Percentiles rank a stretch among this genome's conserved stretches.
Evolutionary conservation across 805 yeast genomes (phyloP).

Genomic region (Diddensiella caesifluorescens): DNA sequence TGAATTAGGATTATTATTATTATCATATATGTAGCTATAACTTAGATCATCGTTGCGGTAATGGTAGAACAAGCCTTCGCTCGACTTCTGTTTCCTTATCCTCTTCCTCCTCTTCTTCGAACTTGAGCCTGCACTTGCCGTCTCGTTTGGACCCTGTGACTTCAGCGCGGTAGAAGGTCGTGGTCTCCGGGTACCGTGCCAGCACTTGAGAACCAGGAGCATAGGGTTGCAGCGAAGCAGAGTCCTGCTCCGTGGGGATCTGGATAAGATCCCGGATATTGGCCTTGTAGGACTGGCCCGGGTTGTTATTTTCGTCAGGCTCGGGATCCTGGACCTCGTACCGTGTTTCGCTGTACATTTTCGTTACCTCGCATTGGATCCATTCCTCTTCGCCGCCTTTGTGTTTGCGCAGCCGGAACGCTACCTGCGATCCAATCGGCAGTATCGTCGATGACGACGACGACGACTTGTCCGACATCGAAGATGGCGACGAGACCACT

Average conservation of each 20-base stretch:
- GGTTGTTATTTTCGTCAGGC: conserved; percentile 88
- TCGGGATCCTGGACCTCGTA: conserved; percentile 97
- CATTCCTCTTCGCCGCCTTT: conserved; percentile 79
- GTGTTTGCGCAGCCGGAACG: conserved; percentile 60
- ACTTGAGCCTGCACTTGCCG: conserved; percentile 70
- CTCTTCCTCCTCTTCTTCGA: conserved; percentile 96
- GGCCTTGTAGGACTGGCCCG: conserved; percentile 81
- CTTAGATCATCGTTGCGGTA: conserved; percentile 10
- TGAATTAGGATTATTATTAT: background rate
- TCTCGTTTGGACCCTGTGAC: conserved; percentile 74
- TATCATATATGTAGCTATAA: conserved; percentile 5
- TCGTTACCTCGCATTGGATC: conserved; percentile 90
- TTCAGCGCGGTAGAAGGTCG: conserved; percentile 92
- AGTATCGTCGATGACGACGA: too few relatives aligned
- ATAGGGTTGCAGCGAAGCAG: conserved; percentile 39
- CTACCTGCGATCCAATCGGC: conserved; percentile 73
- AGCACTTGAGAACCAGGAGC: conserved; percentile 77
- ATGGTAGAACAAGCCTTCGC: conserved; percentile 62
- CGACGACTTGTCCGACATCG: background rate
- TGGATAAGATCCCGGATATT: conserved; percentile 79
- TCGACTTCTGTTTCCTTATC: conserved; percentile 93
- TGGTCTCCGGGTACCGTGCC: conserved; percentile 95
- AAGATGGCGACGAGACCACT: background rate
- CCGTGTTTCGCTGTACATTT: conserved; percentile 60
- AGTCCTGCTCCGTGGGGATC: conserved; percentile 32